Base-by-base conservation (phyloP, 2,329 filamentous ascomycete species). In the Ophiosphaerella narmari region DNA sequence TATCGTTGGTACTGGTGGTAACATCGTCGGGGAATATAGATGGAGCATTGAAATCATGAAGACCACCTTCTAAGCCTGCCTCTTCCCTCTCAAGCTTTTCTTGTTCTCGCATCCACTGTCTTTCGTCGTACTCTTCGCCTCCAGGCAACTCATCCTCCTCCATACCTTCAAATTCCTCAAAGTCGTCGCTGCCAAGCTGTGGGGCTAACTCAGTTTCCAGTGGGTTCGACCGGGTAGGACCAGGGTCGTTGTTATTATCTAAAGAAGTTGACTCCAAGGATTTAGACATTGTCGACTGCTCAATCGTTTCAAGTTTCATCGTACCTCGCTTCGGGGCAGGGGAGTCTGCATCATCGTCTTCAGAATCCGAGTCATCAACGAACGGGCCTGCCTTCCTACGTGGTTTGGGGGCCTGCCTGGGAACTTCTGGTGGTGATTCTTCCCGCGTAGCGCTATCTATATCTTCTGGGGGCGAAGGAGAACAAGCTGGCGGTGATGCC, bases 91-190 rank as follows among this genome's bases (percentile, higher is more conserved):
- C 79, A 18, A 81, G 64, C 43, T 71, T 71, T 38, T 71, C 71
- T 69, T 94, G 90, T 67, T 90, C 87, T 63, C 86, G 84, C 86
- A 92, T 90, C 72, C 84, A 92, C 40, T 82, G 79, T 73, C 78
- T 65, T 62, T 80, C 79, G 39, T 78, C 68, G 34, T 77, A 78
- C 40, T 81, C 79, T 48, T 80, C 79, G 9, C 79, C 79, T 63
- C 80, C 76, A 1, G 79, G 77, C 55, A 86, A 82, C 44, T 82
- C 77, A 12, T 84, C 79, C 14, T 86, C 83, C 60, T 89, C 85
- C 60, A 87, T 72, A 67, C 82, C 80, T 57, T 82, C 82, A 65
- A 83, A 71, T 14, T 72, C 75, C 6, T 78, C 76, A 40, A 76
- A 82, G 43, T 82, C 80, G 60, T 81, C 78, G 71, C 79, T 57